A percentile compares a stretch with the other conserved stretches of the same genome.
Conservation (phyloP, 352 stramenopile species). For the Pythium aristosporum region DNA sequence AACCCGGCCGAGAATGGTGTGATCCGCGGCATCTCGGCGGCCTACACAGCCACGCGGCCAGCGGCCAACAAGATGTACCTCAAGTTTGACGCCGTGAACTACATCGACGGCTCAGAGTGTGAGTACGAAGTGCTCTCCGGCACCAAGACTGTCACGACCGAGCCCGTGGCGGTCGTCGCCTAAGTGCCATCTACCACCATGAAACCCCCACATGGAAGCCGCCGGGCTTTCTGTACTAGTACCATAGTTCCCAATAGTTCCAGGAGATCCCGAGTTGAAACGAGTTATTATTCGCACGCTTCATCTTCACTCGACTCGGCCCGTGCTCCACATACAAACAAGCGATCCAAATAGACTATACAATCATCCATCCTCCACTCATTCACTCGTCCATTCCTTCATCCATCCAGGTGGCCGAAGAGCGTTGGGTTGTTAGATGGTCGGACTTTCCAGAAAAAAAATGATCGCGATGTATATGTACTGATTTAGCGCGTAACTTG, state of each 20-base stretch:
- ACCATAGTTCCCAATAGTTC: conserved; percentile 15
- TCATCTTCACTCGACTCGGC: background rate
- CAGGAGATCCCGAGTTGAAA: background rate
- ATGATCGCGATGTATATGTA: background rate
- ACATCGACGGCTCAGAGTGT: conserved; percentile 65
- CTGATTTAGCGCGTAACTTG: background rate
- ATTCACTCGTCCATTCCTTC: background rate
- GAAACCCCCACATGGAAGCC: conserved; percentile 1
- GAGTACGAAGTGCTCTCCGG: conserved; percentile 69
- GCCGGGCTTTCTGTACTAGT: conserved; percentile 11
- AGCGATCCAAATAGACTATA: background rate
- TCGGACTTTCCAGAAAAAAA: background rate
- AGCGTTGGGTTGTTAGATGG: background rate
- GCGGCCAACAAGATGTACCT: conserved; percentile 70
- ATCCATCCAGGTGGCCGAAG: background rate
- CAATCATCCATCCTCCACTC: background rate
- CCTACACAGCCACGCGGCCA: conserved; percentile 46
- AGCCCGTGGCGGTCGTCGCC: background rate
- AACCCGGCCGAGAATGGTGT: conserved; percentile 54
- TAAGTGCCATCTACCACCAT: background rate
- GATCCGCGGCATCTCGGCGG: conserved; percentile 68
- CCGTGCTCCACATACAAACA: background rate
- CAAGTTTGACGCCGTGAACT: conserved; percentile 79
- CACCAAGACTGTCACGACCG: conserved; percentile 47
- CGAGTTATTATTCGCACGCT: conserved; percentile 12